A percentile compares a stretch with the other conserved stretches of the same genome.
Evolutionary conservation across 2,329 filamentous ascomycete species (phyloP).

Genomic region (Cordyceps fumosorosea): DNA sequence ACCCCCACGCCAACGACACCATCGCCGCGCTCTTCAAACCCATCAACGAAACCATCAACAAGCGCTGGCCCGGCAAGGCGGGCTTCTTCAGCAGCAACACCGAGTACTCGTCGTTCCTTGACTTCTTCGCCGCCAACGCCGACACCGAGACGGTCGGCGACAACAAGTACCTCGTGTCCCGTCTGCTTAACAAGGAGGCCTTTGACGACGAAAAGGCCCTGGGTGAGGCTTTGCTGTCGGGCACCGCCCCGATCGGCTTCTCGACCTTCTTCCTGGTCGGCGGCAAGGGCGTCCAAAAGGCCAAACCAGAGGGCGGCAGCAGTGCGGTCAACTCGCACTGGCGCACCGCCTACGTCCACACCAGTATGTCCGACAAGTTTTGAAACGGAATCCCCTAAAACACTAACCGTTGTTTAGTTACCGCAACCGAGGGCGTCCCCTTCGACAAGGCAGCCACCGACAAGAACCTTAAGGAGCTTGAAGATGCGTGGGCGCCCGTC

Average conservation of each 20-base stretch:
- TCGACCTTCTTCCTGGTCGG: constrained; percentile 35
- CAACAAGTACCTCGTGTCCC: constrained; percentile 34
- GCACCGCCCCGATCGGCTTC: constrained; percentile 21
- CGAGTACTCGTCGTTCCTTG: constrained; percentile 29
- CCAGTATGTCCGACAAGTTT: constrained; percentile 20
- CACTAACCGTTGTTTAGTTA: constrained; percentile 19
- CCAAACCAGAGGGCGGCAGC: constrained; percentile 36
- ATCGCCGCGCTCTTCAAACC: constrained; percentile 25
- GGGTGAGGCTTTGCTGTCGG: constrained; percentile 30
- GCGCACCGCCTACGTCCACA: constrained; percentile 35
- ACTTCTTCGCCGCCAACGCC: constrained; percentile 30
- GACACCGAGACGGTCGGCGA: constrained; percentile 30
- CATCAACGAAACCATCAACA: constrained; percentile 30
- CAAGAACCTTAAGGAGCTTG: constrained; percentile 22
- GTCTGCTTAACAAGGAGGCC: constrained; percentile 33
- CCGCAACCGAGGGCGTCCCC: constrained; percentile 22
- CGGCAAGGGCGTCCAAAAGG: constrained; percentile 38
- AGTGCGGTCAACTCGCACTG: constrained; percentile 41
- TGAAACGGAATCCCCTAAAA: too few relatives aligned
- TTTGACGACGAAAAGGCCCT: constrained; percentile 31
- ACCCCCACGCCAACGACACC: constrained; percentile 20
- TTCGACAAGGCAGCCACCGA: constrained; percentile 26
- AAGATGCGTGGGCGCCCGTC: constrained; percentile 27
- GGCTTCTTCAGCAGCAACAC: constrained; percentile 15
- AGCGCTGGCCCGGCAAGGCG: constrained; percentile 28